Percentiles rank a stretch among this genome's conserved stretches.
Evolutionary conservation across 2,329 filamentous ascomycete genomes (phyloP).

Genomic region (Cladobotryum protrusum): DNA sequence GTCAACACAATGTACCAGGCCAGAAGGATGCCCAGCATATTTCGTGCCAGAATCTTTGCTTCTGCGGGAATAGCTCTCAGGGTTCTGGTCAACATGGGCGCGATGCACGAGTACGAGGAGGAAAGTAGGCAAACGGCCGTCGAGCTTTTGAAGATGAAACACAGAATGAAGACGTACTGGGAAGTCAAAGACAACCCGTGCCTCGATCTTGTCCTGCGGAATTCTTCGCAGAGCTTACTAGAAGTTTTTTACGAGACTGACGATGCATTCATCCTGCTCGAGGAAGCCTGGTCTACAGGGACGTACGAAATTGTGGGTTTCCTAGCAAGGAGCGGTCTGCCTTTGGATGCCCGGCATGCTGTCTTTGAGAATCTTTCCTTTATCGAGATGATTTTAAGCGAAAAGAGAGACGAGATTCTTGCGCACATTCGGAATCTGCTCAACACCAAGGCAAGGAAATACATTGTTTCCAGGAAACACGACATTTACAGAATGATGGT

Average conservation of each 20-base stretch:
- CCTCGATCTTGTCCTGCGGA: too few species aligned
- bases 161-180: too few species aligned
- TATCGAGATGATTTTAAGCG: background rate
- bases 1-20: too few species aligned
- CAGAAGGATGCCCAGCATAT: too few species aligned
- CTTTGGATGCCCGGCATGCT: background rate
- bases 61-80: too few species aligned
- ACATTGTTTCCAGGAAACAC: background rate
- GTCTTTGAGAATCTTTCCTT: background rate
- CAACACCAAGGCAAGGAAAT: background rate
- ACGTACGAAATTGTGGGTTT: background rate
- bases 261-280: background rate
- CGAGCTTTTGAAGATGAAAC: too few species aligned
- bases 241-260: background rate
- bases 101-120: too few species aligned
- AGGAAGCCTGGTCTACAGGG: background rate
- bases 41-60: too few species aligned
- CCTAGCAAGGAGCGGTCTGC: constrained; percentile 1
- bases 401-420: background rate
- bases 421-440: background rate
- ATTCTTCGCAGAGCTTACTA: background rate
- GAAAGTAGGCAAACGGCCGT: too few species aligned
- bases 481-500: background rate
- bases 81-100: too few species aligned
- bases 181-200: too few species aligned